These are phyloP conservation scores for Pilobolus umbonatus DNA, from an alignment of 192 early-diverging fungal genomes.

Conservation along the genomic window DNA sequence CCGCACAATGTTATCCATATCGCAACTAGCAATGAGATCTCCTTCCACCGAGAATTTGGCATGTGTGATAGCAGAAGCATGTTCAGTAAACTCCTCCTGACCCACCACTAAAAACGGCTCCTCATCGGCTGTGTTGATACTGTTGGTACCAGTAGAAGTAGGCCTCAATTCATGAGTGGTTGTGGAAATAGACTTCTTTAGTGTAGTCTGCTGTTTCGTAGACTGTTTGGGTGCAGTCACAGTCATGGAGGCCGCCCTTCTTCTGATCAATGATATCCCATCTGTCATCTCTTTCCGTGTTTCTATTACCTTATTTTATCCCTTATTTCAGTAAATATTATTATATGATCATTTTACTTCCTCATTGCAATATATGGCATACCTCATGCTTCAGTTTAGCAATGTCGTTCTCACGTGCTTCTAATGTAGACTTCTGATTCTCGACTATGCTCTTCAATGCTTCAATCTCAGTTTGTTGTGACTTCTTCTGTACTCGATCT, in stretches of 20 bases:
- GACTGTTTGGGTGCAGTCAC: background rate
- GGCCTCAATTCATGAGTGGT: background rate
- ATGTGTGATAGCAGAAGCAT: constrained; percentile 52
- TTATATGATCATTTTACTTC: background rate
- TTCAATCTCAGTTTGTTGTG: constrained; percentile 31
- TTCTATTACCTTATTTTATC: no score
- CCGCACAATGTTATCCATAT: constrained; percentile 56
- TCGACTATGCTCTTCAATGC: constrained; percentile 23
- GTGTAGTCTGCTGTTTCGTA: background rate
- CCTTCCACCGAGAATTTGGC: constrained; percentile 54
- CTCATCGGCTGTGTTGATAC: background rate
- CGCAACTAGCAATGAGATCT: constrained; percentile 55
- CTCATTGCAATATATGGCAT: background rate
- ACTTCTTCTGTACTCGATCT: constrained; percentile 41
- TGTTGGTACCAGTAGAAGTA: background rate
- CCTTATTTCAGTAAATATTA: background rate
- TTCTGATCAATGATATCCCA: constrained; percentile 28
- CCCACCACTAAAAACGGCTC: constrained; percentile 35
- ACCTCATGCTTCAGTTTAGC: constrained; percentile 30
- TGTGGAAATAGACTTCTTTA: background rate
- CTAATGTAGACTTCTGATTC: constrained; percentile 21
- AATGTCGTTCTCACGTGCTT: constrained; percentile 30
- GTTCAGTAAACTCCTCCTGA: constrained; percentile 54
- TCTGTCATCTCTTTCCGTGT: constrained; percentile 34
- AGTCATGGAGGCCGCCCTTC: constrained; percentile 30